These are phyloP conservation scores for Cercophora newfieldiana DNA, from an alignment of 495 filamentous ascomycete genomes.

Conservation along the genomic window DNA sequence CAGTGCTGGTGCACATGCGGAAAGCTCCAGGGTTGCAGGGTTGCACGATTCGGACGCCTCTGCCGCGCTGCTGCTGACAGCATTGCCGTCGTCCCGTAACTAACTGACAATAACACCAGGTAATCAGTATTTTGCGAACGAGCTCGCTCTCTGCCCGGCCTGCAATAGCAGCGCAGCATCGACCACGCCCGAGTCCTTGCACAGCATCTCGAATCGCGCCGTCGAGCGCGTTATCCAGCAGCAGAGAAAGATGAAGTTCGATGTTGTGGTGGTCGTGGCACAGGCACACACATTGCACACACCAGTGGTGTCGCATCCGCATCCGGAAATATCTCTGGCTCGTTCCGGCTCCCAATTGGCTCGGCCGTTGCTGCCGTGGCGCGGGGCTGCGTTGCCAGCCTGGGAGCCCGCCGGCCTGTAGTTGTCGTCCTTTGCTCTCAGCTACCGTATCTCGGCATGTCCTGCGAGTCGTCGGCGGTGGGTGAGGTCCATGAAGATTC, in stretches of 20 bases:
- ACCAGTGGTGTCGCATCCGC: constrained; percentile 15
- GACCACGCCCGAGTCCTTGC: not conserved
- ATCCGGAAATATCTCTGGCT: constrained; percentile 26
- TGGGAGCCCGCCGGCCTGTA: constrained; percentile 7
- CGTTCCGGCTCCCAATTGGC: constrained; percentile 26
- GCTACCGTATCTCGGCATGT: constrained; percentile 10
- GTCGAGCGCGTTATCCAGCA: not conserved
- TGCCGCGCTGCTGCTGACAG: not conserved
- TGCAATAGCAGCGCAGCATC: not conserved
- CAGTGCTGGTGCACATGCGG: not conserved
- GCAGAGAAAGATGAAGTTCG: not conserved
- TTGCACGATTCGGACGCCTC: constrained; percentile 2
- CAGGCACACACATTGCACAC: not conserved
- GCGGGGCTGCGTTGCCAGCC: constrained; percentile 9
- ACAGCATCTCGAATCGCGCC: not conserved
- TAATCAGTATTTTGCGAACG: too few relatives aligned
- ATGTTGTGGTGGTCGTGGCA: not conserved
- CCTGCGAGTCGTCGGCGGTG: not conserved
- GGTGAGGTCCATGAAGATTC: not conserved
- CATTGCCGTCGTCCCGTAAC: not conserved
- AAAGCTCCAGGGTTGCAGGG: not conserved
- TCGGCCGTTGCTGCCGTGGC: constrained; percentile 18
- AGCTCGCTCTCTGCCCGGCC: not conserved
- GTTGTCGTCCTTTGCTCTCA: not conserved
- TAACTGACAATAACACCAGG: too few relatives aligned